phyloP scores from a whole-genome alignment of 768 basidiomycete genomes.

The Tremella fuciformis region DNA sequence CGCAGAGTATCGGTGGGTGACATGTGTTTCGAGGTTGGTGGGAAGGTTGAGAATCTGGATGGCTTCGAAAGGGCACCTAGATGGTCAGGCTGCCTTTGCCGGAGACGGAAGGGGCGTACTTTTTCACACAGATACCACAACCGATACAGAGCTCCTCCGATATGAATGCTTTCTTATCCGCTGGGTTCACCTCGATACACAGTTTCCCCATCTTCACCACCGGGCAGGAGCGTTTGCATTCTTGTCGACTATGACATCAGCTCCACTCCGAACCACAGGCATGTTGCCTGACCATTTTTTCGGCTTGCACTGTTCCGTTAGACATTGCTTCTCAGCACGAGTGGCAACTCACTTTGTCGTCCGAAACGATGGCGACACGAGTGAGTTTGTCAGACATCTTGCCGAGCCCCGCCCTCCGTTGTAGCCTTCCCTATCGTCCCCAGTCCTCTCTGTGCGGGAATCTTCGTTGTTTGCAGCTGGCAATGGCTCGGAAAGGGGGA shows the following conservation, averaged over 20 bases:
- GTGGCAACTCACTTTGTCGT: conserved; percentile 49
- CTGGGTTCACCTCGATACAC: conserved; percentile 94
- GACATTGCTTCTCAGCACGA: conserved; percentile 49
- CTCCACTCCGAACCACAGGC: background rate
- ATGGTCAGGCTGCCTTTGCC: background rate
- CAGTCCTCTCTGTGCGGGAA: background rate
- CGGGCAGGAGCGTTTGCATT: conserved; percentile 98
- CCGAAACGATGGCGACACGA: conserved; percentile 76
- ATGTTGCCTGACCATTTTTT: conserved; percentile 59
- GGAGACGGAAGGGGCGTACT: conserved; percentile 60
- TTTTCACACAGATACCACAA: conserved; percentile 99
- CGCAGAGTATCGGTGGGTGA: conserved; percentile 96
- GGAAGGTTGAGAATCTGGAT: conserved; percentile 98
- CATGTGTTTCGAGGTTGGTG: conserved; percentile 90
- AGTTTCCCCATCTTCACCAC: conserved; percentile 98
- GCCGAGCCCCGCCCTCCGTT: background rate
- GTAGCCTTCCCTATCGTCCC: background rate
- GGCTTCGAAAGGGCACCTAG: conserved; percentile 96
- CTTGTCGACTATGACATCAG: conserved; percentile 60
- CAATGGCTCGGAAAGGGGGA: background rate
- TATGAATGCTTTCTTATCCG: conserved; percentile 97
- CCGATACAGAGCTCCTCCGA: conserved; percentile 99
- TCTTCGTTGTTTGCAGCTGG: background rate
- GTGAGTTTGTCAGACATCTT: conserved; percentile 88
- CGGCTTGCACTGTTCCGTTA: conserved; percentile 68